Evolutionary conservation across 176 grass and related monocot species (phyloP).

Genomic region (Musa acuminata): DNA sequence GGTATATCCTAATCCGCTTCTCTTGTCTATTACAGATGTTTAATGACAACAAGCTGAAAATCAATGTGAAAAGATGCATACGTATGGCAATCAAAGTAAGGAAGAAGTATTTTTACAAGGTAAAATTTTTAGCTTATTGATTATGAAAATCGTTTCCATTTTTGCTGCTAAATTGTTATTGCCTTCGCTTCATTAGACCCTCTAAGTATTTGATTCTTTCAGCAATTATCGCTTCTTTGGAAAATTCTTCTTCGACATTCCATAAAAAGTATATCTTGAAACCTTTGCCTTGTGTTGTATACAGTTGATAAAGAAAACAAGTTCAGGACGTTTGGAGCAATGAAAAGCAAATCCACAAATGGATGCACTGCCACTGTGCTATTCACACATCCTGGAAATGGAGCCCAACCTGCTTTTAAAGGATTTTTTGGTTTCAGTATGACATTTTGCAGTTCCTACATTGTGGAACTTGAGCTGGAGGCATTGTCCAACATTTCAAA

Average conservation of each 20-base stretch:
- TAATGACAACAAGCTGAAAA: slow-evolving; percentile 88
- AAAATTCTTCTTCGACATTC: too few species aligned
- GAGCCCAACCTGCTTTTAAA: not conserved
- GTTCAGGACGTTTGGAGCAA: not conserved
- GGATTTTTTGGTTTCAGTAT: not conserved
- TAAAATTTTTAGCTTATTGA: slow-evolving; percentile 13
- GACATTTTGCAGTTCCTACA: not conserved
- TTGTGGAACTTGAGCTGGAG: not conserved
- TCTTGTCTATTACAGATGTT: slow-evolving; percentile 54
- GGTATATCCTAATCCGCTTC: not conserved
- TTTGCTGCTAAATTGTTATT: not conserved
- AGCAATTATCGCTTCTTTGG: too few species aligned
- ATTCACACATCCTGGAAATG: not conserved
- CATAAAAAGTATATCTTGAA: too few species aligned
- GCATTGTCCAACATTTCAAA: not conserved
- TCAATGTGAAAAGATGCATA: slow-evolving; percentile 86
- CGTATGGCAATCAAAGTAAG: slow-evolving; percentile 76
- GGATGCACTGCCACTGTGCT: not conserved
- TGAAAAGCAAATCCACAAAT: not conserved
- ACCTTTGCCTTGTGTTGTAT: not conserved
- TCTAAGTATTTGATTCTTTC: not conserved
- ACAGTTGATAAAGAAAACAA: slow-evolving; percentile 9
- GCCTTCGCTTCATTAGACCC: too few species aligned
- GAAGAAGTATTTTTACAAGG: slow-evolving; percentile 72
- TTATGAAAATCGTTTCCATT: not conserved